Conservation (phyloP, 306 rosid species). For the Castanopsis chinensis region DNA sequence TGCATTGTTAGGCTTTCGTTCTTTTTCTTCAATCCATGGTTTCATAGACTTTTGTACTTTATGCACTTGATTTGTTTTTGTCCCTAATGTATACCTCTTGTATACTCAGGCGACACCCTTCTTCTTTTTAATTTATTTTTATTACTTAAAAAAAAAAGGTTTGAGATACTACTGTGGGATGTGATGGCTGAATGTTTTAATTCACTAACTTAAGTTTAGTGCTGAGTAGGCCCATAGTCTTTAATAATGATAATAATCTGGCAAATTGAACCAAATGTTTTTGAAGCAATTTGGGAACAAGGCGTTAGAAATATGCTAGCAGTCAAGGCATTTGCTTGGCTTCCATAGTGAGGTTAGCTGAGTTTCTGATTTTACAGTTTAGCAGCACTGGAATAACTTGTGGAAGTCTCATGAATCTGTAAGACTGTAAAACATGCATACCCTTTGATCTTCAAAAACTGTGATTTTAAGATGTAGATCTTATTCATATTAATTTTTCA, state of each 20-base stretch:
- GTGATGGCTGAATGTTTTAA: too few species aligned
- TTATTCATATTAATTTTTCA: neutral
- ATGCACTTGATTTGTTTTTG: too few species aligned
- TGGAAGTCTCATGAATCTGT: neutral
- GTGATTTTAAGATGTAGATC: neutral
- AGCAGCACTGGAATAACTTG: neutral
- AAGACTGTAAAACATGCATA: neutral
- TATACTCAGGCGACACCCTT: too few species aligned
- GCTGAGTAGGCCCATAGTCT: too few species aligned
- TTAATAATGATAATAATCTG: neutral
- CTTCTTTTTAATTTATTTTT: too few species aligned
- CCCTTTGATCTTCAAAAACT: neutral
- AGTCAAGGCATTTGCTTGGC: neutral
- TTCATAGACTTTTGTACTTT: too few species aligned
- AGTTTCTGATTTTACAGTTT: neutral
- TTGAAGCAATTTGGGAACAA: neutral
- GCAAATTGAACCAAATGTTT: neutral
- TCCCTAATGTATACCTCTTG: too few species aligned
- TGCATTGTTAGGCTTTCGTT: too few species aligned
- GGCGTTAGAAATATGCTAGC: neutral
- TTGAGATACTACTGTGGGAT: too few species aligned
- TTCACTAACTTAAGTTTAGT: too few species aligned
- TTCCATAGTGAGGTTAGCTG: neutral
- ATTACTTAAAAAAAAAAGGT: too few species aligned
- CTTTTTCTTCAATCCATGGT: too few species aligned